Conservation (phyloP, 306 rosid species). For the Pachyrhizus erosus region DNA sequence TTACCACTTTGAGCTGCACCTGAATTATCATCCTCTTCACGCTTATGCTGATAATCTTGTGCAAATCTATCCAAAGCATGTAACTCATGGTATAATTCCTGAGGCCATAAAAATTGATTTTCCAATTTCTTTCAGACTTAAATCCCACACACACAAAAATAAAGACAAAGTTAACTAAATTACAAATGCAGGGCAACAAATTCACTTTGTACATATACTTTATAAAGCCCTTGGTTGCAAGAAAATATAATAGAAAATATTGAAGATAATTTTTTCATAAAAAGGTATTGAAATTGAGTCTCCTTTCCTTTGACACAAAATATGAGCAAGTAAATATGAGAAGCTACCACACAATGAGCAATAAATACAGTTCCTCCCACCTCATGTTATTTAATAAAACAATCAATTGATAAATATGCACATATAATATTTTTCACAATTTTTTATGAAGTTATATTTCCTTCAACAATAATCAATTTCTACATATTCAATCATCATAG, state of each 20-base stretch:
- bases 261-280: not conserved
- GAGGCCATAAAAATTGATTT: slow-evolving; percentile 38
- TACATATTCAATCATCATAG: not conserved
- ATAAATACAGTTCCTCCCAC: slow-evolving; percentile 8
- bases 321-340: not conserved
- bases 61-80: slow-evolving; percentile 79
- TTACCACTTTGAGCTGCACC: slow-evolving; percentile 60
- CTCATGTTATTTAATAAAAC: slow-evolving; percentile 15
- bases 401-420: not conserved
- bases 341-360: slow-evolving; percentile 12
- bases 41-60: slow-evolving; percentile 71
- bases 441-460: slow-evolving; percentile 3
- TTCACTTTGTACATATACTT: not conserved
- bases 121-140: slow-evolving; percentile 25
- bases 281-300: not conserved
- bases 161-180: slow-evolving; percentile 1
- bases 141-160: not conserved
- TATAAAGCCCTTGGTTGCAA: slow-evolving; percentile 3
- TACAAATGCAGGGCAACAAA: slow-evolving; percentile 17
- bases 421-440: not conserved
- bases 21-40: slow-evolving; percentile 63
- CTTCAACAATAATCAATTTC: slow-evolving; percentile 7
- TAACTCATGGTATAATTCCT: slow-evolving; percentile 88
- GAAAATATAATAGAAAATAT: slow-evolving; percentile 28
- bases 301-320: not conserved